Base-by-base conservation (phyloP, 2,329 filamentous ascomycete genomes). In the Venturia carpophila region DNA sequence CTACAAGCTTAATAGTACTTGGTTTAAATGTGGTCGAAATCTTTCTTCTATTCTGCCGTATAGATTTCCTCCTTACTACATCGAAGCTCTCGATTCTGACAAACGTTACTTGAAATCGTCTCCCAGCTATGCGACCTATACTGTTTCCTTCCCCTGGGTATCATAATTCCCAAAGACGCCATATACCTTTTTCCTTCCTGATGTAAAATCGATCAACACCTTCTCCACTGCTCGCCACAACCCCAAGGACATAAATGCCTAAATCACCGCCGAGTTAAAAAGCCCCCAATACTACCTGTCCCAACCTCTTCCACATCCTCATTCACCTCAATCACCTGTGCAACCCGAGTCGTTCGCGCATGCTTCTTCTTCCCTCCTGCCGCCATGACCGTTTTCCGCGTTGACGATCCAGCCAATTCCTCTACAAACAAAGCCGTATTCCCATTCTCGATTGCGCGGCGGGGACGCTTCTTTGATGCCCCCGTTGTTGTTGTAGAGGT, bases 401-500 rank as follows among this genome's bases (percentile, higher is more conserved):
- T 37, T 3, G 30, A 11, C 15, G 13, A 52, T 27, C 13, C 49
- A 27, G 17, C n/a, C 9, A 27, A 9, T 15, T 24, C n/a, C 13
- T 52, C 47, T 10, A 11, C 47, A 15, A 52, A 52, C 11, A 24
- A 55, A 4, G 17, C 5, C 30, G 6, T 39, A 11, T 21, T 13
- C 61, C 43, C 61, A 58, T 42, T 47, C 52, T 62, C 64, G 15
- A 65, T 65, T 21, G 64, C 64, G 11, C 37, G 34, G 9, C 56
- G 34, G 1, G 64, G 64, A 19, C 64, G 34, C 34, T 65, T 65
- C 10, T 56, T 43, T 4, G 56, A 34, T 37, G 47, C 49, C 19
- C 24, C 37, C 13, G 2, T 10, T 24, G 24, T 34, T 17, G 49
- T 47, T 47, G 15, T 34, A 15, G 42, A 19, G 6, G 6, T 45